These are phyloP conservation scores for Fraxinus americana DNA, from an alignment of 257 asterid genomes.

Conservation along the genomic window DNA sequence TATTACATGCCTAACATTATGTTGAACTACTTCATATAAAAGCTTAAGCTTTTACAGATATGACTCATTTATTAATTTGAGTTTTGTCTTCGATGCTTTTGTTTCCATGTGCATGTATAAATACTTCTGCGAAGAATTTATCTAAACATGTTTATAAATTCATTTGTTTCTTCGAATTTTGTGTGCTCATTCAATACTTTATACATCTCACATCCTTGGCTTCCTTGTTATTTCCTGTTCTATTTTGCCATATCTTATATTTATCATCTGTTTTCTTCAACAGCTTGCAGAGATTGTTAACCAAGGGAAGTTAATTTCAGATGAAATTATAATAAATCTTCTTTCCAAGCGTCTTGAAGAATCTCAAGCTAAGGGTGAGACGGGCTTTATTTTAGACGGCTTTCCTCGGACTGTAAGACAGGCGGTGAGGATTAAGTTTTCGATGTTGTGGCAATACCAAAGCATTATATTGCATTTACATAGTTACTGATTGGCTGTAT, in stretches of 20 bases:
- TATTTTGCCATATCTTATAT: slow-evolving; percentile 4
- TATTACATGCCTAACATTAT: too few species aligned
- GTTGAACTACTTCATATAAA: too few species aligned
- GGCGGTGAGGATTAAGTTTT: slow-evolving; percentile 64
- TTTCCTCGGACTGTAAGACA: slow-evolving; percentile 96
- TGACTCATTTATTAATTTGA: too few species aligned
- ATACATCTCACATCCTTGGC: not conserved
- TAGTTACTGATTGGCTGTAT: not conserved
- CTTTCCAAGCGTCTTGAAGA: slow-evolving; percentile 86
- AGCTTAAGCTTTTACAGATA: too few species aligned
- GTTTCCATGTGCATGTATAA: too few species aligned
- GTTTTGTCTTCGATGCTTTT: too few species aligned
- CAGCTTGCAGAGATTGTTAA: slow-evolving; percentile 89
- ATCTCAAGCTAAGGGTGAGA: slow-evolving; percentile 77
- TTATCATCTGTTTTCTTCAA: slow-evolving; percentile 29
- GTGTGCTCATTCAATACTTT: not conserved
- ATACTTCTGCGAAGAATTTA: too few species aligned
- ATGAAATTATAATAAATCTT: slow-evolving; percentile 80
- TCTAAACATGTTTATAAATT: too few species aligned
- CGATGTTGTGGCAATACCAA: slow-evolving; percentile 1
- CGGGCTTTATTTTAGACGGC: slow-evolving; percentile 95
- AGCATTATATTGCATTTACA: not conserved
- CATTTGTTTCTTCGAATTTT: not conserved
- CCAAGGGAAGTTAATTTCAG: slow-evolving; percentile 84
- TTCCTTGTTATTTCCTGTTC: slow-evolving; percentile 10